Conservation (phyloP, 1,139 yeast species). For the Pichia sp. region DNA sequence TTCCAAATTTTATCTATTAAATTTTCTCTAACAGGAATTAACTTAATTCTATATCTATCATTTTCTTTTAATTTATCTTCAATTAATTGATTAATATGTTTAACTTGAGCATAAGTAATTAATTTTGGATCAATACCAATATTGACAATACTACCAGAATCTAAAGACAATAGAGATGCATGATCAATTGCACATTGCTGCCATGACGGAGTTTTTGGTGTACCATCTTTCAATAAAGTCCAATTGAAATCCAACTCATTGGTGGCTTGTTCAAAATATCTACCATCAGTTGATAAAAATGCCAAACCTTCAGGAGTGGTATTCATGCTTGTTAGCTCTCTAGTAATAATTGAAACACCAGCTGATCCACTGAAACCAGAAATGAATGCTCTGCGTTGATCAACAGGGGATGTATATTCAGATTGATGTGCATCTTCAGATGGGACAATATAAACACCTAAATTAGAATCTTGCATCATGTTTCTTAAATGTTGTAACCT, state of each 20-base stretch:
- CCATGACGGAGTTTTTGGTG: conserved; percentile 74
- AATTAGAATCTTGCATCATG: conserved; percentile 54
- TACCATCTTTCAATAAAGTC: conserved; percentile 72
- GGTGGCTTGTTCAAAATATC: conserved; percentile 87
- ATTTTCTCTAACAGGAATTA: conserved; percentile 62
- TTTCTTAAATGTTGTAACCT: conserved; percentile 59
- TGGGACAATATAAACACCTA: conserved; percentile 79
- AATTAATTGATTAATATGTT: conserved; percentile 33
- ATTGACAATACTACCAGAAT: conserved; percentile 31
- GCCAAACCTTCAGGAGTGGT: conserved; percentile 61
- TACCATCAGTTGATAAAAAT: conserved; percentile 85
- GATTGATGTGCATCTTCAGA: conserved; percentile 93
- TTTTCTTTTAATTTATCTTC: conserved; percentile 24
- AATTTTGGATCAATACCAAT: conserved; percentile 66
- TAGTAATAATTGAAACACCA: conserved; percentile 82
- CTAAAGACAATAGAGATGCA: conserved; percentile 50
- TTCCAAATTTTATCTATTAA: conserved; percentile 76
- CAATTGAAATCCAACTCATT: conserved; percentile 87
- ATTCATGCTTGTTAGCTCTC: conserved; percentile 57
- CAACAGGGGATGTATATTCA: conserved; percentile 75
- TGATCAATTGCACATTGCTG: conserved; percentile 72
- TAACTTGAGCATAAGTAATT: conserved; percentile 44
- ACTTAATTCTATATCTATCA: conserved; percentile 42
- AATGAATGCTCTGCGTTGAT: conserved; percentile 79
- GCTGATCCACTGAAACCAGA: conserved; percentile 94